Conservation (phyloP, 2,329 filamentous ascomycete genomes). For the Pseudocercospora pini-densiflorae region DNA sequence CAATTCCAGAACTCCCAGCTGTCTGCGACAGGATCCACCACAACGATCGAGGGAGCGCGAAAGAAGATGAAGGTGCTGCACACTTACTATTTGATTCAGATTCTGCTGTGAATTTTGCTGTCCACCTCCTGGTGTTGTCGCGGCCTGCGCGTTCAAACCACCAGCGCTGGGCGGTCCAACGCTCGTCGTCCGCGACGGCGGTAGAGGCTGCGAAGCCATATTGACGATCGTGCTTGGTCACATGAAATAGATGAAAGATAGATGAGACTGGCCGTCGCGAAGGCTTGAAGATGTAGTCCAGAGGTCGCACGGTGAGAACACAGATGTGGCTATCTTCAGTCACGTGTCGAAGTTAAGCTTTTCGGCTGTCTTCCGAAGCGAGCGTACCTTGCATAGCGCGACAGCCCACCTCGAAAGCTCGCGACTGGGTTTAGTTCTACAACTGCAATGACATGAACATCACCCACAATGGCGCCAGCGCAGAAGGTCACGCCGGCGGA, state of each 20-base stretch:
- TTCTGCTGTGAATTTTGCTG: conserved; percentile 78
- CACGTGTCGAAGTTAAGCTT: background rate
- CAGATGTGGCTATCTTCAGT: background rate
- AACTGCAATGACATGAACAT: background rate
- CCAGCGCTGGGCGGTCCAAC: conserved; percentile 42
- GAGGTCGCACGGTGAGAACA: background rate
- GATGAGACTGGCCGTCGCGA: background rate
- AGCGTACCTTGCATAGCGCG: background rate
- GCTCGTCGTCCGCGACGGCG: conserved; percentile 42
- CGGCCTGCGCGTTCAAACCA: conserved; percentile 50
- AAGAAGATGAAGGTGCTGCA: background rate
- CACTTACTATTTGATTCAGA: conserved; percentile 90
- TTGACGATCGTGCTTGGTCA: conserved; percentile 19
- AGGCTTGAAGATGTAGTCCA: conserved; percentile 1
- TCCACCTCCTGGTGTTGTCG: conserved; percentile 49
- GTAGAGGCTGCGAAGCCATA: conserved; percentile 44
- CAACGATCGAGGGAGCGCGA: background rate
- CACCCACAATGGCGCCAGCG: conserved; percentile 15
- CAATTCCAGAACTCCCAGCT: background rate
- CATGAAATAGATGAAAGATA: conserved; percentile 13
- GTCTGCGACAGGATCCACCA: background rate
- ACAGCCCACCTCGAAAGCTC: background rate
- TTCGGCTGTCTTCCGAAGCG: background rate
- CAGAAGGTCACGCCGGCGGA: conserved; percentile 67
- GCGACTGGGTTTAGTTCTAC: background rate